Conservation (phyloP, 2,329 filamentous ascomycete genomes). For the Akanthomyces uredinophilus region DNA sequence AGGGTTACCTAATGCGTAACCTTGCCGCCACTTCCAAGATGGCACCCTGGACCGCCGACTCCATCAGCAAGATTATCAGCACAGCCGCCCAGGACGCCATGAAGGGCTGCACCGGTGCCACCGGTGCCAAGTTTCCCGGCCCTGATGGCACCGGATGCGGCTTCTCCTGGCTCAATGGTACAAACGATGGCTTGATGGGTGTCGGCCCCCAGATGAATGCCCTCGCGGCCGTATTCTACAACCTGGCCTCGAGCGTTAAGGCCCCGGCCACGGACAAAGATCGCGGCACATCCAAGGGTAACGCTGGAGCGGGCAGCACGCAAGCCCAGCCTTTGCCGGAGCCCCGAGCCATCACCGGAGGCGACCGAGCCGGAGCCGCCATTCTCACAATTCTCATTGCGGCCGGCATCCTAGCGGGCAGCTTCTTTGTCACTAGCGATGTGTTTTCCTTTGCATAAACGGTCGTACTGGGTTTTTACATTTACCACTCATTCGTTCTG, state of each 20-base stretch:
- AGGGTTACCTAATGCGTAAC: conserved; percentile 69
- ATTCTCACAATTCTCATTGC: conserved; percentile 49
- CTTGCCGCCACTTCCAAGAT: conserved; percentile 50
- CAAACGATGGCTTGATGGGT: conserved; percentile 55
- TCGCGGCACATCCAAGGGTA: conserved; percentile 55
- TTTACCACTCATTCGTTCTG: background rate
- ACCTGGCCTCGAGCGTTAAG: conserved; percentile 41
- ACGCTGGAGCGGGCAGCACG: conserved; percentile 41
- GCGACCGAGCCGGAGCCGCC: conserved; percentile 51
- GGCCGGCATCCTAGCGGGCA: conserved; percentile 45
- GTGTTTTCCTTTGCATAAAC: conserved; percentile 5
- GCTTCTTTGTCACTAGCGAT: conserved; percentile 42
- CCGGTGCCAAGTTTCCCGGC: conserved; percentile 42
- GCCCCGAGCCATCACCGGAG: conserved; percentile 37
- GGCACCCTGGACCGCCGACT: conserved; percentile 46
- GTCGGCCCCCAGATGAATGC: conserved; percentile 69
- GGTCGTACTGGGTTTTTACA: background rate
- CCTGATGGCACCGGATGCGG: conserved; percentile 58
- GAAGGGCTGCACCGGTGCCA: conserved; percentile 44
- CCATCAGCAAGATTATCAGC: conserved; percentile 47
- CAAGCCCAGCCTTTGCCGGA: conserved; percentile 25
- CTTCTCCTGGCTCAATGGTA: conserved; percentile 54
- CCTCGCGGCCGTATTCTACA: conserved; percentile 58
- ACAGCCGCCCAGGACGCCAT: conserved; percentile 50
- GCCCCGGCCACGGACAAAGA: conserved; percentile 47